Conservation (phyloP, 176 grass and related monocot genomes). For the Miscanthus lutarioriparius region DNA sequence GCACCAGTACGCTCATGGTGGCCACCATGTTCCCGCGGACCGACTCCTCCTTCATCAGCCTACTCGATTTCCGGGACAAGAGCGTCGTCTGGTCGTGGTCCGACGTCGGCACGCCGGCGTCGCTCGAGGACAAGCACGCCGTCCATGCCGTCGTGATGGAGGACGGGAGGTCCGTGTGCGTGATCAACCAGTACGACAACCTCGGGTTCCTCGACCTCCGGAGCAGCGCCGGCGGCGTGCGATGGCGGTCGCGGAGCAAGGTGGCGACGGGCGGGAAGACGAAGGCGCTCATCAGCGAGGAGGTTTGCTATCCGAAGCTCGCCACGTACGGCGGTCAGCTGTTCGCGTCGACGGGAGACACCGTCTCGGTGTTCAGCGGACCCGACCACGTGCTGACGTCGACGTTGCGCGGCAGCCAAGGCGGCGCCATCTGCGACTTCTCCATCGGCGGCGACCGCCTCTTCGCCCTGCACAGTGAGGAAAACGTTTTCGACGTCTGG, state of each 20-base stretch:
- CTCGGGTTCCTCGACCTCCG: slow-evolving; percentile 88
- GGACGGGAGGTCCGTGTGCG: slow-evolving; percentile 56
- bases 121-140: slow-evolving; percentile 72
- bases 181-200: slow-evolving; percentile 83
- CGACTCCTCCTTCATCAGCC: slow-evolving; percentile 66
- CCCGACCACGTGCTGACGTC: slow-evolving; percentile 69
- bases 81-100: slow-evolving; percentile 79
- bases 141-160: slow-evolving; percentile 67
- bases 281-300: slow-evolving; percentile 37
- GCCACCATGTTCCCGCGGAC: slow-evolving; percentile 81
- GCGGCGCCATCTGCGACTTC: slow-evolving; percentile 84
- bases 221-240: slow-evolving; percentile 44
- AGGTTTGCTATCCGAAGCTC: slow-evolving; percentile 91
- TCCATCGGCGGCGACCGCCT: slow-evolving; percentile 76
- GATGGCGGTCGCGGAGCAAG: slow-evolving; percentile 87
- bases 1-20: slow-evolving; percentile 53
- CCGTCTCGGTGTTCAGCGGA: slow-evolving; percentile 81
- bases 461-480: slow-evolving; percentile 73
- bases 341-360: slow-evolving; percentile 71
- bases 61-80: slow-evolving; percentile 75
- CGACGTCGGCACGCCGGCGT: slow-evolving; percentile 52
- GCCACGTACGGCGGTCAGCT: slow-evolving; percentile 70
- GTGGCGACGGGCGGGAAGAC: slow-evolving; percentile 41
- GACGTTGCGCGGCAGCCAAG: slow-evolving; percentile 54
- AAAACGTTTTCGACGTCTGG: slow-evolving; percentile 92